These are phyloP conservation scores for Phellopilus nigrolimitatus DNA, from an alignment of 1,284 basidiomycete genomes.

Conservation along the genomic window DNA sequence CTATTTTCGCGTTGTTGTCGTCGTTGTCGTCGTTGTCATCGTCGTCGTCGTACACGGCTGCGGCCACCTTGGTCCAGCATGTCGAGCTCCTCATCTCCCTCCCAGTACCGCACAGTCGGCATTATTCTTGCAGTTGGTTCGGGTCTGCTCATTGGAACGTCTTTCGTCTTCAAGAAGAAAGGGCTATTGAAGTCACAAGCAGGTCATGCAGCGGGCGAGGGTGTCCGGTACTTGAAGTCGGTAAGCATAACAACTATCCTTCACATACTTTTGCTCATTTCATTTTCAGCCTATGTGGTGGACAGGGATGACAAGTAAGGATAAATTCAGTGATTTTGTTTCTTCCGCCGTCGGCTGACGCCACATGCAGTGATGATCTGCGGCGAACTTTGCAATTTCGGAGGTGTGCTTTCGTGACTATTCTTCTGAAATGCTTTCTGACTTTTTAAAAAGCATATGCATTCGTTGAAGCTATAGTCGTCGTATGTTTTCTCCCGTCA, in stretches of 20 bases:
- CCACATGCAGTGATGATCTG: slow-evolving; percentile 64
- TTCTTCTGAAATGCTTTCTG: slow-evolving; percentile 4
- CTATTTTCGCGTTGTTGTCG: neutral
- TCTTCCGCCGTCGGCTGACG: neutral
- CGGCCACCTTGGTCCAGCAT: too few species aligned
- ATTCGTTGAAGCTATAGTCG: slow-evolving; percentile 85
- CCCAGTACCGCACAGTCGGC: slow-evolving; percentile 40
- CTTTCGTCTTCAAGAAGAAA: slow-evolving; percentile 96
- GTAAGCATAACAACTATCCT: slow-evolving; percentile 39
- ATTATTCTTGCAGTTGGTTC: slow-evolving; percentile 80
- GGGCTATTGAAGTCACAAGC: slow-evolving; percentile 72
- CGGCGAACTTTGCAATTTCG: slow-evolving; percentile 81
- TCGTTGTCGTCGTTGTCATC: neutral
- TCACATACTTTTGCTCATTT: neutral
- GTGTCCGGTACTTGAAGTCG: slow-evolving; percentile 91
- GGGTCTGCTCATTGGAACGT: slow-evolving; percentile 89
- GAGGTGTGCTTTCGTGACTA: slow-evolving; percentile 37
- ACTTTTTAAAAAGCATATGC: slow-evolving; percentile 62
- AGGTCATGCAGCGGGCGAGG: slow-evolving; percentile 77
- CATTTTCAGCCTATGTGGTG: slow-evolving; percentile 71
- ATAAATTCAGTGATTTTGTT: neutral
- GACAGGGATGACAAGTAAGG: slow-evolving; percentile 75
- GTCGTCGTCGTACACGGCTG: too few species aligned
- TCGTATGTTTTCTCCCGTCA: slow-evolving; percentile 46
- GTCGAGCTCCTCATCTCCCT: slow-evolving; percentile 9